These are phyloP conservation scores for Microcera coccophila DNA, from an alignment of 2,329 filamentous ascomycete species.

Conservation along the genomic window DNA sequence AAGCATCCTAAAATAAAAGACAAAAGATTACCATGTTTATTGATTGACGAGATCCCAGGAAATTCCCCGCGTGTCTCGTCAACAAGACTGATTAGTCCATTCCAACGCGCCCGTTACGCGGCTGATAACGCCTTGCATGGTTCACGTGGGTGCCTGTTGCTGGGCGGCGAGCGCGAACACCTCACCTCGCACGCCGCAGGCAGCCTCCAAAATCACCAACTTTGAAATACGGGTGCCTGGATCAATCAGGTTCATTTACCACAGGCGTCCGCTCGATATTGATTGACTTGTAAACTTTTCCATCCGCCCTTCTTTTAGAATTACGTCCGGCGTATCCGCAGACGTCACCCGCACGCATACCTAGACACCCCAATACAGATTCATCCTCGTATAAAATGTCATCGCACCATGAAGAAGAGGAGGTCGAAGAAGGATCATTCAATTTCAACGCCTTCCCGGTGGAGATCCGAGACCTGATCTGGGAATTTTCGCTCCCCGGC, in stretches of 20 bases:
- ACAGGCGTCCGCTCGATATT: not conserved
- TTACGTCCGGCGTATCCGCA: not conserved
- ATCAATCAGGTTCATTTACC: not conserved
- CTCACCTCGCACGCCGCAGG: not conserved
- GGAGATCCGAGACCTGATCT: conserved; percentile 29
- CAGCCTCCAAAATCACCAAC: not conserved
- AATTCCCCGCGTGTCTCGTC: too few relatives aligned
- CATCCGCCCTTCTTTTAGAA: not conserved
- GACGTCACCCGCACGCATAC: not conserved
- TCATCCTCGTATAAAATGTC: too few relatives aligned
- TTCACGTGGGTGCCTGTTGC: not conserved
- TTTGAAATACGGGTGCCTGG: not conserved
- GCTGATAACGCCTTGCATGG: not conserved
- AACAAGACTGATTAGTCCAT: too few relatives aligned
- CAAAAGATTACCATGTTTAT: too few relatives aligned
- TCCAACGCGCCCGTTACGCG: too few relatives aligned
- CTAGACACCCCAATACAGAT: too few relatives aligned
- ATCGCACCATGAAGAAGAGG: too few relatives aligned
- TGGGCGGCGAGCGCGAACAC: not conserved
- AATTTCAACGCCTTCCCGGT: conserved; percentile 13
- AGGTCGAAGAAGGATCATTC: not conserved
- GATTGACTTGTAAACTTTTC: not conserved
- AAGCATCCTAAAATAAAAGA: too few relatives aligned
- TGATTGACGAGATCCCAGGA: too few relatives aligned
- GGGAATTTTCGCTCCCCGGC: conserved; percentile 26